These are phyloP conservation scores for Cystobasidiopsis lactophilus DNA, from an alignment of 768 basidiomycete genomes.

Conservation along the genomic window DNA sequence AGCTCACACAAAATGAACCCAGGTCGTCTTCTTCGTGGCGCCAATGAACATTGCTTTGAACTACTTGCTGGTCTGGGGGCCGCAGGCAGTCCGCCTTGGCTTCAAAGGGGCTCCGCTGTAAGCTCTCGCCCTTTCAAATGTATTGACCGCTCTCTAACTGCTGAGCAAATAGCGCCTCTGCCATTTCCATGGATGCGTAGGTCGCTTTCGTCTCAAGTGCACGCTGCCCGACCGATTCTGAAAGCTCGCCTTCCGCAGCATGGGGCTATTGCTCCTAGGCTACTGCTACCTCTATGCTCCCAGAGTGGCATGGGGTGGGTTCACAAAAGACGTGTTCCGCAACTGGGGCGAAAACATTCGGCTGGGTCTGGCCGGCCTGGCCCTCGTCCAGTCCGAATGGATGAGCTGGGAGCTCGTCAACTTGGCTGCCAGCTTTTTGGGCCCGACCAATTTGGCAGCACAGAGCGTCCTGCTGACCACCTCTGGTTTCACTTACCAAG, in stretches of 20 bases:
- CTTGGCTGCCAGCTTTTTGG: background rate
- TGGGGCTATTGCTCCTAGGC: slow-evolving; percentile 19
- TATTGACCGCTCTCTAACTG: slow-evolving; percentile 23
- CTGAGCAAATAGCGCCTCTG: too few species aligned
- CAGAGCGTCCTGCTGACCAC: background rate
- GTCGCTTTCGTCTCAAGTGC: too few species aligned
- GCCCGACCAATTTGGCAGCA: background rate
- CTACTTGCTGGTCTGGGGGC: slow-evolving; percentile 40
- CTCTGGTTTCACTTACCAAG: background rate
- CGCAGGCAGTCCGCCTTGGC: slow-evolving; percentile 43
- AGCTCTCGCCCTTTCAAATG: slow-evolving; percentile 68
- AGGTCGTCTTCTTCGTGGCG: slow-evolving; percentile 34
- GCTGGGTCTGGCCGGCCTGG: slow-evolving; percentile 51
- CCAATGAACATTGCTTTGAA: slow-evolving; percentile 68
- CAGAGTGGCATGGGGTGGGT: slow-evolving; percentile 60
- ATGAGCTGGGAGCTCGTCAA: background rate
- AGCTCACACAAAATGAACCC: too few species aligned
- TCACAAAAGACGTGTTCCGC: slow-evolving; percentile 41
- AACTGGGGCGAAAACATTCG: slow-evolving; percentile 45
- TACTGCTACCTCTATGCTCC: slow-evolving; percentile 28
- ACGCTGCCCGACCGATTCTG: too few species aligned
- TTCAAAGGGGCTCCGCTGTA: slow-evolving; percentile 89
- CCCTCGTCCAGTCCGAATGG: background rate
- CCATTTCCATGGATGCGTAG: too few species aligned
- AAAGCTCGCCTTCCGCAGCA: too few species aligned